A percentile compares a stretch with the other conserved stretches of the same genome.
Conservation (phyloP, 2,329 filamentous ascomycete genomes). For the Aspergillus amoenus region DNA sequence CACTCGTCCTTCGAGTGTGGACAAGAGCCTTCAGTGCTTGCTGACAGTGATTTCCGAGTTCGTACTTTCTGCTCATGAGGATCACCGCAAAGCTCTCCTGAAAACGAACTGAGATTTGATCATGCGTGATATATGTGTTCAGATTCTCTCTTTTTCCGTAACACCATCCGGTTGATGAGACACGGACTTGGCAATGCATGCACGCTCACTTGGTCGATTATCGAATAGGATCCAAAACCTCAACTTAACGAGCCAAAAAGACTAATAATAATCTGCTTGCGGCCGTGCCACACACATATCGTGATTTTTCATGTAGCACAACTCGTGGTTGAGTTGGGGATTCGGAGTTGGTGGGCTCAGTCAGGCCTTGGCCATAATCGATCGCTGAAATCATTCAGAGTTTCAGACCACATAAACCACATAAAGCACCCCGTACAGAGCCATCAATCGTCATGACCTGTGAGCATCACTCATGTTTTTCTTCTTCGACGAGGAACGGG, state of each 20-base stretch:
- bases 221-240: neutral
- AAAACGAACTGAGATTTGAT: neutral
- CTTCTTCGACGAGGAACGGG: constrained; percentile 12
- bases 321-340: neutral
- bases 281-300: neutral
- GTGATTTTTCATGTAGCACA: neutral
- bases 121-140: neutral
- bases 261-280: neutral
- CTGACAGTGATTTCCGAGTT: neutral
- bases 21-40: neutral
- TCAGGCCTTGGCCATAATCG: neutral
- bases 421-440: too few relatives aligned
- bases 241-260: neutral
- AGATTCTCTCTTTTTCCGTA: neutral
- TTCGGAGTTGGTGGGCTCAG: too few relatives aligned
- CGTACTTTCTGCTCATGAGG: neutral
- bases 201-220: neutral
- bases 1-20: neutral
- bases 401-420: neutral
- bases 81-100: neutral
- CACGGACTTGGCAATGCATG: neutral
- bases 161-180: neutral
- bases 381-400: neutral
- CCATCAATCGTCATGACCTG: neutral
- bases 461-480: neutral